phyloP scores from a whole-genome alignment of 1,284 basidiomycete genomes.

The Ceratobasidium sp. region DNA sequence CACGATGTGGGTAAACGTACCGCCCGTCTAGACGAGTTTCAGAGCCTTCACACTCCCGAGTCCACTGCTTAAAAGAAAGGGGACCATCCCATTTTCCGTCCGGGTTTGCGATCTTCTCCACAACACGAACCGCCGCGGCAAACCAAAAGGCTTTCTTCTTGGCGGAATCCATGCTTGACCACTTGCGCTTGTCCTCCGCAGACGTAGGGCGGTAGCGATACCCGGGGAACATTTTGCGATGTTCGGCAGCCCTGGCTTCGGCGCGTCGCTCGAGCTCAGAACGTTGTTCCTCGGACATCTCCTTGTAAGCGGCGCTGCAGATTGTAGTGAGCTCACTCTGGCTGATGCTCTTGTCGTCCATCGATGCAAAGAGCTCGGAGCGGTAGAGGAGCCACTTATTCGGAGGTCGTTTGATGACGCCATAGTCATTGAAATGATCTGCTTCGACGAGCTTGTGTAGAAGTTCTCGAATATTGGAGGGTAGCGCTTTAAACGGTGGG shows the following conservation, averaged over 20 bases:
- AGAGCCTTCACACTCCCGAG: not conserved
- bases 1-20: not conserved
- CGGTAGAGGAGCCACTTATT: slow-evolving; percentile 32
- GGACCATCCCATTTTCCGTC: slow-evolving; percentile 2
- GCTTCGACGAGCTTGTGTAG: slow-evolving; percentile 7
- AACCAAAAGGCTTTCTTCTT: slow-evolving; percentile 28
- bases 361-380: slow-evolving; percentile 9
- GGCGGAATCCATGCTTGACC: not conserved
- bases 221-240: slow-evolving; percentile 1
- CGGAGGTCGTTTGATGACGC: slow-evolving; percentile 27
- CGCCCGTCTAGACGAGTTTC: not conserved
- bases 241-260: not conserved
- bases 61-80: not conserved
- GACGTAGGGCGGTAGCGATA: slow-evolving; percentile 8
- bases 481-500: not conserved
- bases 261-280: slow-evolving; percentile 17
- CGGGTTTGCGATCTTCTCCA: slow-evolving; percentile 2
- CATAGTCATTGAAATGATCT: slow-evolving; percentile 14
- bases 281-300: not conserved
- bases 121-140: slow-evolving; percentile 24
- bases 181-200: not conserved
- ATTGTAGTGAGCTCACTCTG: slow-evolving; percentile 13
- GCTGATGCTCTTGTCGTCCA: not conserved
- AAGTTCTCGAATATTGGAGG: not conserved
- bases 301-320: not conserved